Evolutionary conservation across 164 flowering plant species (phyloP).

Genomic region (Chimonanthus praecox): DNA sequence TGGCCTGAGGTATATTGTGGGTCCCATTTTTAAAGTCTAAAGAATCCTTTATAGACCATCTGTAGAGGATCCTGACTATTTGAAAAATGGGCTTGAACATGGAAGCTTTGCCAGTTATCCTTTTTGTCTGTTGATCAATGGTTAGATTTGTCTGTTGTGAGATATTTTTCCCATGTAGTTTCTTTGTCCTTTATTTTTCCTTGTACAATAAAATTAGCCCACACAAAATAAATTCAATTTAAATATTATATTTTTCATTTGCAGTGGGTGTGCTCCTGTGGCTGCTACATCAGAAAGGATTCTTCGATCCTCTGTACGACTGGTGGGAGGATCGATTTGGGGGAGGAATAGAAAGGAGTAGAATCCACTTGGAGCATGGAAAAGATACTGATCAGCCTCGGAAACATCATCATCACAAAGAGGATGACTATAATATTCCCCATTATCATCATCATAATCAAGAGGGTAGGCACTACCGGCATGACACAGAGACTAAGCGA

Average conservation of each 20-base stretch:
- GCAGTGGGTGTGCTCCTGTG: conserved; percentile 74
- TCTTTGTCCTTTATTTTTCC: background rate
- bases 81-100: background rate
- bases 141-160: background rate
- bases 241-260: conserved; percentile 4
- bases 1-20: too few species aligned
- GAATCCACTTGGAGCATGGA: conserved; percentile 17
- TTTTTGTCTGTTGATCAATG: background rate
- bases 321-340: conserved; percentile 78
- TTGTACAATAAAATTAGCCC: too few species aligned
- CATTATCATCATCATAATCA: conserved; percentile 33
- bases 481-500: conserved; percentile 24
- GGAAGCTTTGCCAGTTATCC: background rate
- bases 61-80: too few species aligned
- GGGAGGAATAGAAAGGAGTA: conserved; percentile 14
- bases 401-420: conserved; percentile 17
- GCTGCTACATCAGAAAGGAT: conserved; percentile 85
- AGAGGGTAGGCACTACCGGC: conserved; percentile 28
- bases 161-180: background rate
- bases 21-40: too few species aligned
- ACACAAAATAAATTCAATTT: background rate
- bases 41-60: too few species aligned
- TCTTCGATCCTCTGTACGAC: conserved; percentile 81
- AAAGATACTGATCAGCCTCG: conserved; percentile 16
- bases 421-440: background rate